These are phyloP conservation scores for Echium plantagineum DNA, from an alignment of 257 asterid species.

Conservation along the genomic window DNA sequence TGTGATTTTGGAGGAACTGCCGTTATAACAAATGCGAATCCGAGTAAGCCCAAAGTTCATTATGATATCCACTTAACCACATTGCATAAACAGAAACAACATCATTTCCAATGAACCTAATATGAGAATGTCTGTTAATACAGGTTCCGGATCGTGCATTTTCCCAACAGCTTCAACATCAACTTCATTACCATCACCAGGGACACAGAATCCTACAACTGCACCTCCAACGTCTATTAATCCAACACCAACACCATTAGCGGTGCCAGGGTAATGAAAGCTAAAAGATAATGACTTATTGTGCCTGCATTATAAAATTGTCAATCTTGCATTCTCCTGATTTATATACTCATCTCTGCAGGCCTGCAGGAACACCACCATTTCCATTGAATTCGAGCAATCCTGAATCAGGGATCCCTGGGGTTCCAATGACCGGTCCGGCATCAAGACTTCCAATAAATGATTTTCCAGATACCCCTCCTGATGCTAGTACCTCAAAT, in stretches of 20 bases:
- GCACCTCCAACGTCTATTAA: conserved; percentile 7
- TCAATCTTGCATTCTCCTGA: not conserved
- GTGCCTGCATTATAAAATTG: not conserved
- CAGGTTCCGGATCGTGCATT: conserved; percentile 76
- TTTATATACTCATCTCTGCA: conserved; percentile 16
- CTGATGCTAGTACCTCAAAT: conserved; percentile 16
- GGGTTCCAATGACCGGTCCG: too few species aligned
- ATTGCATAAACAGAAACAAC: not conserved
- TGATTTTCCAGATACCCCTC: conserved; percentile 31
- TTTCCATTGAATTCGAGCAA: conserved; percentile 22
- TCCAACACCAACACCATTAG: conserved; percentile 33
- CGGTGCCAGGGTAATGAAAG: conserved; percentile 32
- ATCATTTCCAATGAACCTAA: not conserved
- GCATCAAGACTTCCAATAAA: too few species aligned
- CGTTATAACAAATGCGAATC: conserved; percentile 48
- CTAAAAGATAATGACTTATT: not conserved
- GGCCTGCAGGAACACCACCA: conserved; percentile 37
- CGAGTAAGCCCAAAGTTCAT: conserved; percentile 40
- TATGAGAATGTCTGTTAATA: conserved; percentile 3
- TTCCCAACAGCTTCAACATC: conserved; percentile 32
- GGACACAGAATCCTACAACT: conserved; percentile 17
- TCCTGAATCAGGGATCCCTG: conserved; percentile 34
- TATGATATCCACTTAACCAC: not conserved
- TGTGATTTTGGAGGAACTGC: conserved; percentile 91
- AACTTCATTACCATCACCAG: conserved; percentile 15